Percentiles rank a stretch among this genome's conserved stretches.
Conservation (phyloP, 306 rosid species). For the Macrotyloma uniflorum region DNA sequence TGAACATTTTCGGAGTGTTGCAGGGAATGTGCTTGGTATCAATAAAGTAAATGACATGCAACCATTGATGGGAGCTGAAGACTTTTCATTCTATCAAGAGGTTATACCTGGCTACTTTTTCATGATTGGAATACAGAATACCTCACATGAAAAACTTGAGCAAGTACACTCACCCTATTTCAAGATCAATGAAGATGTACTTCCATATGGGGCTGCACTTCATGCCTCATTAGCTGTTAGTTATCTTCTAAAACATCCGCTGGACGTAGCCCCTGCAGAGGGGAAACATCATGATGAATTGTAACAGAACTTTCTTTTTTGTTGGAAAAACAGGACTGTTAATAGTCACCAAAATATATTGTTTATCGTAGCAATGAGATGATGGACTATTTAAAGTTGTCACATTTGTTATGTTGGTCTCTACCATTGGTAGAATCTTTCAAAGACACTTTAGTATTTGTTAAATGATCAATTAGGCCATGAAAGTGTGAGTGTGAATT, state of each 20-base stretch:
- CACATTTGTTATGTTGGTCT: too few relatives aligned
- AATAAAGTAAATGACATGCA: conserved; percentile 52
- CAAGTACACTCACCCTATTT: conserved; percentile 57
- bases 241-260: conserved; percentile 54
- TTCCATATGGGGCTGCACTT: conserved; percentile 86
- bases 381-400: too few relatives aligned
- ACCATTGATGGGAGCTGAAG: conserved; percentile 73
- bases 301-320: neutral
- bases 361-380: neutral
- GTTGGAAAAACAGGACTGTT: neutral
- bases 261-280: conserved; percentile 25
- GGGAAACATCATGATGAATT: conserved; percentile 52
- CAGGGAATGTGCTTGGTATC: conserved; percentile 64
- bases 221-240: conserved; percentile 73
- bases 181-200: conserved; percentile 66
- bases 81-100: conserved; percentile 77
- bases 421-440: too few relatives aligned
- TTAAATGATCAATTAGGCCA: too few relatives aligned
- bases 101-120: conserved; percentile 69
- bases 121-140: conserved; percentile 64
- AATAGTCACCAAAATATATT: neutral
- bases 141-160: conserved; percentile 41
- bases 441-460: too few relatives aligned
- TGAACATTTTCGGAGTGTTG: conserved; percentile 54
- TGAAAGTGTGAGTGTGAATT: too few relatives aligned